A percentile compares a stretch with the other conserved stretches of the same genome.
These are phyloP conservation scores for Amaranthus hypochondriacus DNA, from an alignment of 148 eudicot species.

Conservation along the genomic window DNA sequence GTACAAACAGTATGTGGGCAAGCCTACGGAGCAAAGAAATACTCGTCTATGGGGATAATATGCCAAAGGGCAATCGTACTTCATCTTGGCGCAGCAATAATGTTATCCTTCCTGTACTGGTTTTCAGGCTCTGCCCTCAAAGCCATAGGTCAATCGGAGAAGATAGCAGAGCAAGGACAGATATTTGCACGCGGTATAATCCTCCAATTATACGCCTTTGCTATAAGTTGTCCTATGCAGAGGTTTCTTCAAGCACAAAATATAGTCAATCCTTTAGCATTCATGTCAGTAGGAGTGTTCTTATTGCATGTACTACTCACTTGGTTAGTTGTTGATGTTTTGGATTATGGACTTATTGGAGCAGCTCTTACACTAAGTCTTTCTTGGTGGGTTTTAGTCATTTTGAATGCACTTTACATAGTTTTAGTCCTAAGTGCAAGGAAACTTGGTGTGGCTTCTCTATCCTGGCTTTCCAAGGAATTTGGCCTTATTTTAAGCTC, in stretches of 20 bases:
- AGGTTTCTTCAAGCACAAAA: constrained; percentile 59
- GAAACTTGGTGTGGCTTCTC: constrained; percentile 58
- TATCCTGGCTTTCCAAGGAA: constrained; percentile 35
- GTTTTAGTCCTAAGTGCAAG: constrained; percentile 36
- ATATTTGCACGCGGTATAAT: constrained; percentile 44
- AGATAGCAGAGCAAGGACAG: constrained; percentile 43
- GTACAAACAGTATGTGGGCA: constrained; percentile 66
- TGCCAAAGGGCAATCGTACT: constrained; percentile 50
- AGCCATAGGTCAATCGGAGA: constrained; percentile 41
- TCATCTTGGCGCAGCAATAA: constrained; percentile 41
- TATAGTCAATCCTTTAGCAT: constrained; percentile 63
- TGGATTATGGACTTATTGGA: constrained; percentile 45
- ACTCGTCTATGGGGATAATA: constrained; percentile 46
- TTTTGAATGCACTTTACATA: constrained; percentile 39
- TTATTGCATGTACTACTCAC: constrained; percentile 35
- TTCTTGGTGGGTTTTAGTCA: constrained; percentile 56
- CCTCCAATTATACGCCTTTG: constrained; percentile 53
- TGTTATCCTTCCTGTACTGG: constrained; percentile 44
- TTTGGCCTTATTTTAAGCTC: constrained; percentile 60
- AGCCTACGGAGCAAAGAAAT: constrained; percentile 51
- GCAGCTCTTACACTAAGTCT: constrained; percentile 47
- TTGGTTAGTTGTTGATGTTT: constrained; percentile 45
- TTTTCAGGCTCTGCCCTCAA: constrained; percentile 31
- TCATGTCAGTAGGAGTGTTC: constrained; percentile 48
- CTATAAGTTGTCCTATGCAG: constrained; percentile 46